These are phyloP conservation scores for Fusarium mangiferae DNA, from an alignment of 2,329 filamentous ascomycete genomes.

Conservation along the genomic window DNA sequence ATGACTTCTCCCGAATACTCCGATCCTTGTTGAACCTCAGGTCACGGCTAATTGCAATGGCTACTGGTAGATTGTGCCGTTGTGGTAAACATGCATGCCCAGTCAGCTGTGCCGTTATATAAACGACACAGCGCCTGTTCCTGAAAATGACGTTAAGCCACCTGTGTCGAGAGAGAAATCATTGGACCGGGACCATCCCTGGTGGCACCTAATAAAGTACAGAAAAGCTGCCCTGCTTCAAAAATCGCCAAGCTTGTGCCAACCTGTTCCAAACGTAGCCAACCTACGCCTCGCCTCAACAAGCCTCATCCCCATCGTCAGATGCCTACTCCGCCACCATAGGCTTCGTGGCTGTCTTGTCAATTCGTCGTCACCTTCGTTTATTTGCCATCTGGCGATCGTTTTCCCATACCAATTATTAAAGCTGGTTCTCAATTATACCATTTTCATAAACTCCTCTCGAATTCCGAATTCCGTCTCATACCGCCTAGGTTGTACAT, in stretches of 20 bases:
- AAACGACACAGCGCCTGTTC: slow-evolving; percentile 5
- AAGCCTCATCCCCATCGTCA: slow-evolving; percentile 45
- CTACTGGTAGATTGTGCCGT: background rate
- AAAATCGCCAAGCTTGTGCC: slow-evolving; percentile 30
- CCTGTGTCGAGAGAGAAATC: slow-evolving; percentile 11
- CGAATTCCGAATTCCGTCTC: background rate
- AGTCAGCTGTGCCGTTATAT: slow-evolving; percentile 9
- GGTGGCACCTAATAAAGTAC: slow-evolving; percentile 25
- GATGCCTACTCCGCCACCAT: slow-evolving; percentile 45
- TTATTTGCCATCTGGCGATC: slow-evolving; percentile 31
- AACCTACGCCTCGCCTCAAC: slow-evolving; percentile 38
- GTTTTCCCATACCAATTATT: slow-evolving; percentile 9
- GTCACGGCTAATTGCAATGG: slow-evolving; percentile 6
- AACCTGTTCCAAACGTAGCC: slow-evolving; percentile 11
- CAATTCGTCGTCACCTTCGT: slow-evolving; percentile 38
- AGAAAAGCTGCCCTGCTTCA: slow-evolving; percentile 36
- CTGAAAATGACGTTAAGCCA: slow-evolving; percentile 19
- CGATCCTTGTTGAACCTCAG: slow-evolving; percentile 18
- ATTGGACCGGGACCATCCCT: slow-evolving; percentile 38
- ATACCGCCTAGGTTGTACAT: slow-evolving; percentile 2
- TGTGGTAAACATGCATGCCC: background rate
- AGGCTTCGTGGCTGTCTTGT: slow-evolving; percentile 43
- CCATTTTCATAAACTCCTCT: slow-evolving; percentile 6
- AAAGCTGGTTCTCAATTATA: slow-evolving; percentile 11
- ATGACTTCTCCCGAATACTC: slow-evolving; percentile 14